These are phyloP conservation scores for Globisporangium parvum DNA, from an alignment of 352 stramenopile species.

Conservation along the genomic window DNA sequence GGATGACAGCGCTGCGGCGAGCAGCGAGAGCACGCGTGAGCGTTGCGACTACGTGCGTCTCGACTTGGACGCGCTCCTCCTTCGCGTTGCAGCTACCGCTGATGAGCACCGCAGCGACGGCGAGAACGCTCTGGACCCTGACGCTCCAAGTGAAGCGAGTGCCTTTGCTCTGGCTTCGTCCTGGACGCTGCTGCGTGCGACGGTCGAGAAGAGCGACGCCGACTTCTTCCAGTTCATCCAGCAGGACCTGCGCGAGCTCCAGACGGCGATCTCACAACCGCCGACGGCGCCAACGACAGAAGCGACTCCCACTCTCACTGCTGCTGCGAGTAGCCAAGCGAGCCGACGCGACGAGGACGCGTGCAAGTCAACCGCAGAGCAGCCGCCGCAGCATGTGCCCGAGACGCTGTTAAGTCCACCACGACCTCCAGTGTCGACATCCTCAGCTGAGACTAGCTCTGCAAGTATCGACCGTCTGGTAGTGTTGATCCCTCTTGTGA, in stretches of 20 bases:
- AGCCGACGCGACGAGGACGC: too few species aligned
- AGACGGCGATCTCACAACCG: slow-evolving; percentile 12
- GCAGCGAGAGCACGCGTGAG: not conserved
- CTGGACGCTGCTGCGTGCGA: slow-evolving; percentile 32
- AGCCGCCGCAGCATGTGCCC: too few species aligned
- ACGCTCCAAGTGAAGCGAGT: too few species aligned
- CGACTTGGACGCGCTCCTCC: slow-evolving; percentile 26
- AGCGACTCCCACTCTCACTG: not conserved
- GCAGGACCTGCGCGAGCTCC: slow-evolving; percentile 24
- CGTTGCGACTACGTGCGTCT: slow-evolving; percentile 20
- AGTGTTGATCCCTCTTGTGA: too few species aligned
- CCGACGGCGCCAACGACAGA: not conserved
- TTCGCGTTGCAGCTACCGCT: not conserved
- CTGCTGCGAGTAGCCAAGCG: not conserved
- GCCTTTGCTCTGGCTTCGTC: not conserved
- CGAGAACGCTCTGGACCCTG: not conserved
- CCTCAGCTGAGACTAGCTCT: too few species aligned
- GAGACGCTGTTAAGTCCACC: too few species aligned
- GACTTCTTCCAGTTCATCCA: slow-evolving; percentile 34
- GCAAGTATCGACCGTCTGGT: too few species aligned
- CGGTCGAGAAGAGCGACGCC: slow-evolving; percentile 27
- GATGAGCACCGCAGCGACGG: not conserved
- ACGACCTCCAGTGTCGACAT: too few species aligned
- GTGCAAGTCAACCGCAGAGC: too few species aligned
- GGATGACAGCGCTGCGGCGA: not conserved